Conservation (phyloP, 2,329 filamentous ascomycete species). For the Capronia americana region DNA sequence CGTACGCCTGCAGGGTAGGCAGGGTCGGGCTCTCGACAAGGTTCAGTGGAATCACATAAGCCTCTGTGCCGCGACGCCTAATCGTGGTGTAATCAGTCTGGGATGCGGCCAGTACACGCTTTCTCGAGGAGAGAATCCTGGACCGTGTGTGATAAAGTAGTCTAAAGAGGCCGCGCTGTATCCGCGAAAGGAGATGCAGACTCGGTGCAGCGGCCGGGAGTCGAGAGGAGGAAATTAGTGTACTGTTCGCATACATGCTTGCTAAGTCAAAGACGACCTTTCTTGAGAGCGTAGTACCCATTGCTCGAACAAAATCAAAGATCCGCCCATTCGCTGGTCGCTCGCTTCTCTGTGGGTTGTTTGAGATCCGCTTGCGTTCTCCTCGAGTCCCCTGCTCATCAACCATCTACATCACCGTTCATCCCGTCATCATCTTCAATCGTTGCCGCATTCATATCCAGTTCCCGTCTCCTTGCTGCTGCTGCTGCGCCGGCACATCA, state of each 20-base stretch:
- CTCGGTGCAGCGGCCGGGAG: not conserved
- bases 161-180: no score
- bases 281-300: not conserved
- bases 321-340: slow-evolving; percentile 3
- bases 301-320: slow-evolving; percentile 4
- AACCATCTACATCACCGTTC: not conserved
- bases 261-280: slow-evolving; percentile 3
- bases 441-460: slow-evolving; percentile 22
- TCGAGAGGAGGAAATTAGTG: not conserved
- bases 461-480: slow-evolving; percentile 6
- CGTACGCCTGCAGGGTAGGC: no score
- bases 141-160: no score
- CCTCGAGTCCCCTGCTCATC: not conserved
- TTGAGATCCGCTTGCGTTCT: not conserved
- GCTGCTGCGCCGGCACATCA: slow-evolving; percentile 16
- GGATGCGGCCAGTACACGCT: no score
- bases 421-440: slow-evolving; percentile 5
- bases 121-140: no score
- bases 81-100: no score
- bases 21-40: no score
- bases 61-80: no score
- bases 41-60: no score
- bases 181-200: not conserved
- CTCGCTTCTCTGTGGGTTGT: not conserved
- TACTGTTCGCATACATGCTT: slow-evolving; percentile 3